Conservation (phyloP, 768 basidiomycete genomes). For the Obba rivulosa region DNA sequence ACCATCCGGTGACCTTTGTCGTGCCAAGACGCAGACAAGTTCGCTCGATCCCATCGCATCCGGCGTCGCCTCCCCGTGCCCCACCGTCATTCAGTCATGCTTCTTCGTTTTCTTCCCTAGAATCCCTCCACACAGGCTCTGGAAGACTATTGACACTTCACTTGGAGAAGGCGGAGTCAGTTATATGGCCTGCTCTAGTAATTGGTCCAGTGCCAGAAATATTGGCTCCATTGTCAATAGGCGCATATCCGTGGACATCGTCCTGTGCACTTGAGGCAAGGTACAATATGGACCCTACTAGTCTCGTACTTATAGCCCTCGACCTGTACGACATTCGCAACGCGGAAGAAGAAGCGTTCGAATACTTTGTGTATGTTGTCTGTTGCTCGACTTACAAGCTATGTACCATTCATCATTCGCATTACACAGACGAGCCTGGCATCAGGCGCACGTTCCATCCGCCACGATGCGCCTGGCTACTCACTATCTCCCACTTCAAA, state of each 20-base stretch:
- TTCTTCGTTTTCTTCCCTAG: conserved; percentile 77
- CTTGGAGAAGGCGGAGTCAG: conserved; percentile 72
- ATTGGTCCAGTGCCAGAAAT: conserved; percentile 67
- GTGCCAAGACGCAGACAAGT: conserved; percentile 4
- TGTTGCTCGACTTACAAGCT: neutral
- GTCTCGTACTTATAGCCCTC: conserved; percentile 63
- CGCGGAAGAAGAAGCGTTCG: conserved; percentile 73
- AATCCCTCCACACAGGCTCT: conserved; percentile 54
- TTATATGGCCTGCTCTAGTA: conserved; percentile 80
- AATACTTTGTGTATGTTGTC: conserved; percentile 65
- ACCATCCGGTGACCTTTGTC: conserved; percentile 8
- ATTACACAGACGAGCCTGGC: conserved; percentile 68
- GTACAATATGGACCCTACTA: conserved; percentile 86
- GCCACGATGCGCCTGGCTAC: conserved; percentile 75
- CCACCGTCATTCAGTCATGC: conserved; percentile 52
- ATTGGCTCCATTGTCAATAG: conserved; percentile 44
- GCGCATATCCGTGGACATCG: conserved; percentile 50
- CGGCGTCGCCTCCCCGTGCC: conserved; percentile 48
- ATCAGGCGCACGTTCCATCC: conserved; percentile 67
- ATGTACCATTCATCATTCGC: neutral
- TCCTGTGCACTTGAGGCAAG: conserved; percentile 45
- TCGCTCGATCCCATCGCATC: conserved; percentile 17
- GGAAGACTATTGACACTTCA: conserved; percentile 75
- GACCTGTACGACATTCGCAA: conserved; percentile 72
- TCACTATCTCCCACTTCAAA: conserved; percentile 61